Evolutionary conservation across 225 moss, liverwort and hornwort genomes (phyloP).

Genomic region (Sphagnum contortum): DNA sequence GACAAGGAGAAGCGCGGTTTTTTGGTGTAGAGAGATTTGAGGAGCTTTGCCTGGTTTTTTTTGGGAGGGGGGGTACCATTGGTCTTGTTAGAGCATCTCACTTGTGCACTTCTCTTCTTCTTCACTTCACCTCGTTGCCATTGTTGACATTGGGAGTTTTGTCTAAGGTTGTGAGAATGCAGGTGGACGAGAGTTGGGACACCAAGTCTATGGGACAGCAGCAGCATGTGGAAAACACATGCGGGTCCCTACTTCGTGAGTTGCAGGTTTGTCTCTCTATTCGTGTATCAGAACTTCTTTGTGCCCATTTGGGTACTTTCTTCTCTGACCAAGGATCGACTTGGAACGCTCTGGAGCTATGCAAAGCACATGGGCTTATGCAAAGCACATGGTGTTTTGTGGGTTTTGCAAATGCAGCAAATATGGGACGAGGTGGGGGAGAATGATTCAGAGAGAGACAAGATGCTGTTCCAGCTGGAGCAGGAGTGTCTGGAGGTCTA

Average conservation of each 20-base stretch:
- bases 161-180: no score
- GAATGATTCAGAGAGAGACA: slow-evolving; percentile 47
- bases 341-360: background rate
- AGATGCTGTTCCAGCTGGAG: slow-evolving; percentile 62
- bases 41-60: no score
- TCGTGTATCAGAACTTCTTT: background rate
- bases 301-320: background rate
- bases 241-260: slow-evolving; percentile 86
- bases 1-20: no score
- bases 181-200: no score
- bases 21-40: no score
- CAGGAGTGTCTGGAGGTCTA: slow-evolving; percentile 58
- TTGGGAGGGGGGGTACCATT: no score
- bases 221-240: slow-evolving; percentile 72
- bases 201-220: slow-evolving; percentile 36
- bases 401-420: slow-evolving; percentile 31
- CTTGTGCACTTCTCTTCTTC: no score
- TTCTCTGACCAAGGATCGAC: background rate
- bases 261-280: slow-evolving; percentile 53
- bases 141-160: no score
- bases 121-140: no score
- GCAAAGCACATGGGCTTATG: background rate
- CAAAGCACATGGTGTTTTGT: background rate
- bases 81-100: no score
- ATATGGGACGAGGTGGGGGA: slow-evolving; percentile 66